These are phyloP conservation scores for Trichophaea hybrida DNA, from an alignment of 2,329 filamentous ascomycete genomes.

Conservation along the genomic window DNA sequence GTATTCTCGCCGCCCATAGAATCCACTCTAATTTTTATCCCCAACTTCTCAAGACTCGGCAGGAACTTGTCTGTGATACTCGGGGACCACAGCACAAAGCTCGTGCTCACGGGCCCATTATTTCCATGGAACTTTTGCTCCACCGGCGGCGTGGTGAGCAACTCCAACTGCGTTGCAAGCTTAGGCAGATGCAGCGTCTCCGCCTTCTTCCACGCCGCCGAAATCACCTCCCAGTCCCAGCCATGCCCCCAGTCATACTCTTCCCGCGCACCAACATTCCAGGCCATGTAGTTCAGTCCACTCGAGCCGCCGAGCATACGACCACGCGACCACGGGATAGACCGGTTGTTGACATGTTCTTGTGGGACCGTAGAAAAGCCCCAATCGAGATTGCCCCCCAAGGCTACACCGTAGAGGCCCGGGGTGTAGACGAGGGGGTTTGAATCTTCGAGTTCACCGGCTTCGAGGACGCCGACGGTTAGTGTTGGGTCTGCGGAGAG, in stretches of 20 bases:
- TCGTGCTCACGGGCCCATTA: neutral
- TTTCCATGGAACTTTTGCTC: neutral
- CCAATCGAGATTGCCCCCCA: neutral
- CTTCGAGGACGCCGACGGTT: slow-evolving; percentile 37
- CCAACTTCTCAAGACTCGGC: neutral
- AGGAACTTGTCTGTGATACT: neutral
- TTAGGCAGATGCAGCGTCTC: neutral
- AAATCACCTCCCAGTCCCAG: neutral
- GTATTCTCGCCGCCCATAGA: neutral
- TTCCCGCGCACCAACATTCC: slow-evolving; percentile 43
- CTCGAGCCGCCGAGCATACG: slow-evolving; percentile 46
- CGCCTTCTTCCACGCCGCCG: neutral
- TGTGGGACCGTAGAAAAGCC: slow-evolving; percentile 17
- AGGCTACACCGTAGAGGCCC: neutral
- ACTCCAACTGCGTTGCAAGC: neutral
- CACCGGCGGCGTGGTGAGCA: neutral
- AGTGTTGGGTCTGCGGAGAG: slow-evolving; percentile 22
- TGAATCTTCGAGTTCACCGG: slow-evolving; percentile 28
- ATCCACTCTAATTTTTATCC: neutral
- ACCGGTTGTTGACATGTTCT: slow-evolving; percentile 28
- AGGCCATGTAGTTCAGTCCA: slow-evolving; percentile 49
- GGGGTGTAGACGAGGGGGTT: slow-evolving; percentile 3
- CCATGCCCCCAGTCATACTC: slow-evolving; percentile 41
- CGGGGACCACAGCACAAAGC: neutral
- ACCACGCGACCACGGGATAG: slow-evolving; percentile 32